A percentile compares a stretch with the other conserved stretches of the same genome.
phyloP scores from a whole-genome alignment of 73 alveolate species.

The Symbiodinium pilosum region DNA sequence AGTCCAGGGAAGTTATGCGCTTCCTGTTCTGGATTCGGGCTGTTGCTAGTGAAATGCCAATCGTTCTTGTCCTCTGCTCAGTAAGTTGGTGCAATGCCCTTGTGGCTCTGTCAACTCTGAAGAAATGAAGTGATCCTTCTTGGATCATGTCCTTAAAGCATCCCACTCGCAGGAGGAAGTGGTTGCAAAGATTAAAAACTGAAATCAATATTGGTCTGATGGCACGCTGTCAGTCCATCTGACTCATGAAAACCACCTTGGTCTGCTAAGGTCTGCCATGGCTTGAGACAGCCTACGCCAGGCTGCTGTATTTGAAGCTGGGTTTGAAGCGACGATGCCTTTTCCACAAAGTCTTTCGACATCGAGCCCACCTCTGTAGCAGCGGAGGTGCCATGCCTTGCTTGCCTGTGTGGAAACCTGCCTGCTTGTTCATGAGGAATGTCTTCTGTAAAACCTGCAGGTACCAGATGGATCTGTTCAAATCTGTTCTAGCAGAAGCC shows the following conservation, averaged over 20 bases:
- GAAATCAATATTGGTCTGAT: neutral
- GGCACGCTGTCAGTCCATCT: neutral
- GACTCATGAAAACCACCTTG: neutral
- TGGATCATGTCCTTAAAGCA: neutral
- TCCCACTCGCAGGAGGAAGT: neutral
- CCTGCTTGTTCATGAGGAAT: conserved; percentile 73
- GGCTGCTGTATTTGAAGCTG: neutral
- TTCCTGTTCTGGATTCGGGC: too few relatives aligned
- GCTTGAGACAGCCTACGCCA: neutral
- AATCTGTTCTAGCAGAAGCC: too few relatives aligned
- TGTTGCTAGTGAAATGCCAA: neutral
- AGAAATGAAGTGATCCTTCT: neutral
- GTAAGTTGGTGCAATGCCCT: neutral
- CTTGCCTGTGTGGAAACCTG: neutral
- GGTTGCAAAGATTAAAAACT: too few relatives aligned
- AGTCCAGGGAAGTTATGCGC: too few relatives aligned
- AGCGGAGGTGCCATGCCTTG: too few relatives aligned
- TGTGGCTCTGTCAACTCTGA: neutral
- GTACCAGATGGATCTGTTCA: neutral
- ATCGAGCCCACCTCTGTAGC: conserved; percentile 29
- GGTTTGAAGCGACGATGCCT: conserved; percentile 9
- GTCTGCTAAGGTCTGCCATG: neutral
- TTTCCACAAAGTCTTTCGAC: conserved; percentile 45
- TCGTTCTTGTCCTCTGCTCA: neutral
- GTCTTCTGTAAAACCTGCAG: conserved; percentile 58